Evolutionary conservation across 2,329 filamentous ascomycete genomes (phyloP), one percentile per base, ranked within the genome.

Genomic region (Gaeumannomyces sp.): DNA sequence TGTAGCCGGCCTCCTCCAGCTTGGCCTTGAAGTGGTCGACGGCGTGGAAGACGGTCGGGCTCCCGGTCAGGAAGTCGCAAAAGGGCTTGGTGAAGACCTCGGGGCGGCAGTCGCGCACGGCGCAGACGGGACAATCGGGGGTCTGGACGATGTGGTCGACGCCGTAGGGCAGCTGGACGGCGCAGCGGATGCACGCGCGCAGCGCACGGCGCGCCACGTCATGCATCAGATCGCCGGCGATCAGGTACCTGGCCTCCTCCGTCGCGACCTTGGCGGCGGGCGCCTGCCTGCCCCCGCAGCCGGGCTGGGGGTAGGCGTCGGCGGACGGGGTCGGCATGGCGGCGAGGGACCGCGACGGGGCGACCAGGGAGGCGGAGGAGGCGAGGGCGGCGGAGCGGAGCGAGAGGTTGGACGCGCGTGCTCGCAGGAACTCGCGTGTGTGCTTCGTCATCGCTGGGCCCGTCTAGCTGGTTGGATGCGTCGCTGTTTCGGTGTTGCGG

Each of bases 31-130:
- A 92, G 70, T 92, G 86, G 65, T 87, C 85, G 33, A 97, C 93
- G 1, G 92, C 87, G 73, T 99, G 95, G 76, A 96, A 99, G 60
- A 97, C 86, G 11, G 95, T 98, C 0, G 95, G 95, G 73, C 97
- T 97, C 67, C 90, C 84, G 59, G 88, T 90, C 79, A 98, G 85
- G 74, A 97, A 98, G 63, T 92, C 84, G 74, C 90, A 89, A 75
- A 96, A 97, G 0, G 93, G 92, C 77, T 92, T 83, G 11, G 91
- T 90, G 75, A 93, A 96, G 66, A 82, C 82, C 71, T 88, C 87
- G 5, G 87, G 84, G 64, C 79, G 78, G 69, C 76, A 73, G 64
- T 78, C 73, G 67, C 73, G 72, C 59, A 77, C 70, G 64, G 73
- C 70, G 70, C 78, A 79, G 60, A 80, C 70, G 22, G 69, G 72